A percentile compares a stretch with the other conserved stretches of the same genome.
Conservation (phyloP, 78 protist species). For the Blattamonas nauphoetae region DNA sequence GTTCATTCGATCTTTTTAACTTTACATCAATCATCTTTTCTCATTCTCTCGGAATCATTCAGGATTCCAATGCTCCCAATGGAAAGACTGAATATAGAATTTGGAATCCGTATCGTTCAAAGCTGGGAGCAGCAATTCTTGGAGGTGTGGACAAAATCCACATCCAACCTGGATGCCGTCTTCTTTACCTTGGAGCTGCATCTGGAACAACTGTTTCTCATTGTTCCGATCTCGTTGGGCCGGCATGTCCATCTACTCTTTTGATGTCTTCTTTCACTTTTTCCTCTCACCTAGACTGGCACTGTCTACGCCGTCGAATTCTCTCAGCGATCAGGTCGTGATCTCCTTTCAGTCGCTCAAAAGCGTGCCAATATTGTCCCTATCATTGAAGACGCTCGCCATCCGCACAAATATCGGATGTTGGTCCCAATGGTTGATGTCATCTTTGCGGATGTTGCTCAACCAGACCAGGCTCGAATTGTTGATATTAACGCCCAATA, state of each 20-base stretch:
- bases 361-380: constrained; percentile 97
- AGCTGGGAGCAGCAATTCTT: constrained; percentile 93
- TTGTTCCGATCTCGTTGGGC: constrained; percentile 94
- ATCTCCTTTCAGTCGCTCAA: constrained; percentile 92
- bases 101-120: constrained; percentile 99
- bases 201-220: constrained; percentile 99
- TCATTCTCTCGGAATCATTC: neutral
- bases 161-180: constrained; percentile 91
- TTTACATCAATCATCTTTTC: no score
- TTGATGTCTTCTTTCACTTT: no score
- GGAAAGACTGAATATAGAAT: constrained; percentile 95
- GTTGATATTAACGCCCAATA: constrained; percentile 90
- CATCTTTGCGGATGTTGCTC: constrained; percentile 98
- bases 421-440: constrained; percentile 95
- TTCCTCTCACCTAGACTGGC: constrained; percentile 57
- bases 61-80: constrained; percentile 21
- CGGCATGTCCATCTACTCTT: constrained; percentile 37
- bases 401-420: constrained; percentile 95
- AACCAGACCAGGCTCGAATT: constrained; percentile 99
- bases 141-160: constrained; percentile 85
- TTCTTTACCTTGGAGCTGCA: constrained; percentile 99
- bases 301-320: constrained; percentile 98
- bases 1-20: neutral
- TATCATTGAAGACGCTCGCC: constrained; percentile 97
- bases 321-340: constrained; percentile 95